Base-by-base conservation (phyloP, 2,329 filamentous ascomycete species). In the Coleophoma cylindrospora region DNA sequence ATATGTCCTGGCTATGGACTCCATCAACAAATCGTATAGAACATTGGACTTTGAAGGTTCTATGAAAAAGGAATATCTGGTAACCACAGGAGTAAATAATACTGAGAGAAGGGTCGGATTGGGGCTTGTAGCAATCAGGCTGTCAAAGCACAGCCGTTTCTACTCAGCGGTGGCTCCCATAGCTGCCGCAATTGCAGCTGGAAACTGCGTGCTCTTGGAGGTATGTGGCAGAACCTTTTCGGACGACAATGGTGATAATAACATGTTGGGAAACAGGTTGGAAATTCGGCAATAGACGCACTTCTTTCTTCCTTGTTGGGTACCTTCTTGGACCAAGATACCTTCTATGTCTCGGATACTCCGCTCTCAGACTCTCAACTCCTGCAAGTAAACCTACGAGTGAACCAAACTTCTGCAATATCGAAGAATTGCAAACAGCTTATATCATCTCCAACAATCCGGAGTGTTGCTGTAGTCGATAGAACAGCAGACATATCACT, bases 391-490 rank as follows among this genome's bases (percentile, higher is more conserved):
- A 56, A 45, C 43, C 22, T 50, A 21, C 43, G 15, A 2, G 49
- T 57, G 6, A 50, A 58, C 32, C 52, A 56, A 47, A 49, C 33
- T 22, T 38, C 9, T 45, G 21, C 14, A 17, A 14, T 12, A 6
- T 36, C 19, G n/a, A 21, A 34, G 19, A 34, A 14, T 34, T 27
- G 27, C 27, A 40, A 40, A 47, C 11, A 63, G 43, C 61, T 73
- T 1, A 55, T 67, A 12, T 66, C 74, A 51, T 7, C 66, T 69
- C 49, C 60, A 73, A 21, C 50, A 2, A 58, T 63, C 10, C 67
- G 68, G 12, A 68, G 70, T 2, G 63, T 84, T 4, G 81, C 80
- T 1, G 61, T 87, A 0, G 80, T 86, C 1, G 82, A 86, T 59
- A 72, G 83, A 17, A 79, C 76, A 2, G 79, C 79, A 11, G 70